These are phyloP conservation scores for Thymus mandschuricus DNA, from an alignment of 257 asterid species.

Conservation along the genomic window DNA sequence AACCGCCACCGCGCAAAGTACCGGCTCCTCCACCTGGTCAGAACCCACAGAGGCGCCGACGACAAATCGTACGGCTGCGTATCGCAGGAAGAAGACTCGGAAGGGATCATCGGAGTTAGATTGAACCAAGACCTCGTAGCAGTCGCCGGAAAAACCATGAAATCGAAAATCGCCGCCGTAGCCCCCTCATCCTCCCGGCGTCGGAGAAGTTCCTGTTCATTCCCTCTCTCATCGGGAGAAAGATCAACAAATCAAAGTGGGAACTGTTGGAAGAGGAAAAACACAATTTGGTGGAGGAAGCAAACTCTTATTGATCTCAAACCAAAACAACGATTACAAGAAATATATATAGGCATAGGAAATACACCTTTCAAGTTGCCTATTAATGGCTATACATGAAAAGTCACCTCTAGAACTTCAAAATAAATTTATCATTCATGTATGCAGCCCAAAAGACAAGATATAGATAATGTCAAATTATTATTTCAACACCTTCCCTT, in stretches of 20 bases:
- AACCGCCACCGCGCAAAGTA: slow-evolving; percentile 31
- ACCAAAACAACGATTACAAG: too few species aligned
- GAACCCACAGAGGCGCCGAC: slow-evolving; percentile 34
- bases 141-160: slow-evolving; percentile 32
- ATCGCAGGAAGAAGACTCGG: slow-evolving; percentile 22
- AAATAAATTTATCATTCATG: too few species aligned
- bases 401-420: too few species aligned
- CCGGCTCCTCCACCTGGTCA: slow-evolving; percentile 27
- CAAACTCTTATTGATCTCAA: too few species aligned
- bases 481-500: too few species aligned
- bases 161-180: slow-evolving; percentile 30
- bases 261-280: too few species aligned
- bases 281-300: too few species aligned
- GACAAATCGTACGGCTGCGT: slow-evolving; percentile 32
- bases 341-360: too few species aligned
- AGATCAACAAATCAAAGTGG: slow-evolving; percentile 28
- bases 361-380: too few species aligned
- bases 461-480: too few species aligned
- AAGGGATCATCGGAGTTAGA: slow-evolving; percentile 1
- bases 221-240: slow-evolving; percentile 24
- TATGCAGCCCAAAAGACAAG: too few species aligned
- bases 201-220: slow-evolving; percentile 32
- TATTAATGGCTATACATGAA: too few species aligned
- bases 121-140: slow-evolving; percentile 22
- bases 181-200: slow-evolving; percentile 29